phyloP scores from a whole-genome alignment of 2,329 filamentous ascomycete genomes.

The Fusarium sp. region DNA sequence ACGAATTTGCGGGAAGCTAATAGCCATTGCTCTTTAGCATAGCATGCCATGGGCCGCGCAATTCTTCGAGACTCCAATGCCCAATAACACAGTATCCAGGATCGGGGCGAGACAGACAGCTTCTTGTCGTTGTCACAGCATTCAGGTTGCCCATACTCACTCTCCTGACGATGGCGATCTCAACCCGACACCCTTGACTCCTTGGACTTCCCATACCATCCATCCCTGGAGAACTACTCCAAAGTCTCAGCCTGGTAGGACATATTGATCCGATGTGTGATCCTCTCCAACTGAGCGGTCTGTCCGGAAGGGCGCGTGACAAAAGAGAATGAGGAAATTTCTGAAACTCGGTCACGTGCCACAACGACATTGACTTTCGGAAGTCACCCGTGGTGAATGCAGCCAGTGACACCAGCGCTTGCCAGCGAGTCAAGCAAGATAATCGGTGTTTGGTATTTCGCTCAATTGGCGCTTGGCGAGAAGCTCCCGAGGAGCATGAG shows the following conservation, averaged over 20 bases:
- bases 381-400: background rate
- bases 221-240: conserved; percentile 2
- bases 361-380: background rate
- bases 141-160: background rate
- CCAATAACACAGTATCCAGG: background rate
- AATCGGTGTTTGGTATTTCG: background rate
- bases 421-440: background rate
- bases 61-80: background rate
- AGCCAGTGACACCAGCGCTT: background rate
- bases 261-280: background rate
- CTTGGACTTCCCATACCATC: background rate
- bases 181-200: background rate
- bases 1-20: background rate
- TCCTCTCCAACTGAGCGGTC: background rate
- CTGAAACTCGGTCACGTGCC: conserved; percentile 11
- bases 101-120: background rate
- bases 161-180: background rate
- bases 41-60: background rate
- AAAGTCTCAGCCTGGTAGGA: background rate
- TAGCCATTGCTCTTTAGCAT: background rate
- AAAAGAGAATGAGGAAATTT: background rate
- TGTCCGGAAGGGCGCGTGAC: conserved; percentile 17
- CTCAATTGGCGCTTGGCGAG: background rate
- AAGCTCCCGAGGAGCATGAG: background rate
- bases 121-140: background rate